These are phyloP conservation scores for Aspergillus pseudoviridinutans DNA, from an alignment of 2,329 filamentous ascomycete genomes.

Conservation along the genomic window DNA sequence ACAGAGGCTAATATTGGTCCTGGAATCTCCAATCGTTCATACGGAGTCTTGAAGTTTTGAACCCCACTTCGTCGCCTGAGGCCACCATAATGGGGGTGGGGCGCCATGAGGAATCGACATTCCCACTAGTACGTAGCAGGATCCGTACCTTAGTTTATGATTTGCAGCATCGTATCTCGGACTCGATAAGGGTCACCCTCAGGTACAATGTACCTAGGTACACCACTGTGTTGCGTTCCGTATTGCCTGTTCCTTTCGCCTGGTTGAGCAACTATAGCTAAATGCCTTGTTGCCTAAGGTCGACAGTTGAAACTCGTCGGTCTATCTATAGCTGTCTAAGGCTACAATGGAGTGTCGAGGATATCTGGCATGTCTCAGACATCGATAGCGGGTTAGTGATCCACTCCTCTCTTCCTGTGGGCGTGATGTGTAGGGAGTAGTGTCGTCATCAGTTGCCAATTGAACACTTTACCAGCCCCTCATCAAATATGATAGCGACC, in stretches of 20 bases:
- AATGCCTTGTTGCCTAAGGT: too few relatives aligned
- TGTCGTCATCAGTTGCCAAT: neutral
- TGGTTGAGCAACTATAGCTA: neutral
- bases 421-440: neutral
- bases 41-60: conserved; percentile 7
- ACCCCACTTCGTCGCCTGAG: conserved; percentile 19
- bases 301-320: neutral
- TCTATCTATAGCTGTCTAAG: neutral
- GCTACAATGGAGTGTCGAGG: neutral
- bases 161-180: too few relatives aligned
- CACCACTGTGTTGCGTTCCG: neutral
- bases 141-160: neutral
- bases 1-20: neutral
- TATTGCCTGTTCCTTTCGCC: neutral
- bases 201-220: neutral
- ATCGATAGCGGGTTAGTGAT: neutral
- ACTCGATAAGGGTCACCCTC: neutral
- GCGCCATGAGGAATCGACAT: conserved; percentile 5
- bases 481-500: neutral
- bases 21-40: neutral
- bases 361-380: neutral
- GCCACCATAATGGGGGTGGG: conserved; percentile 13
- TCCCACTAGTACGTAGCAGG: neutral
- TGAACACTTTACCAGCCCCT: neutral
- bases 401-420: neutral